Evolutionary conservation across 2,329 filamentous ascomycete genomes (phyloP).

Genomic region (Microcera coccophila): DNA sequence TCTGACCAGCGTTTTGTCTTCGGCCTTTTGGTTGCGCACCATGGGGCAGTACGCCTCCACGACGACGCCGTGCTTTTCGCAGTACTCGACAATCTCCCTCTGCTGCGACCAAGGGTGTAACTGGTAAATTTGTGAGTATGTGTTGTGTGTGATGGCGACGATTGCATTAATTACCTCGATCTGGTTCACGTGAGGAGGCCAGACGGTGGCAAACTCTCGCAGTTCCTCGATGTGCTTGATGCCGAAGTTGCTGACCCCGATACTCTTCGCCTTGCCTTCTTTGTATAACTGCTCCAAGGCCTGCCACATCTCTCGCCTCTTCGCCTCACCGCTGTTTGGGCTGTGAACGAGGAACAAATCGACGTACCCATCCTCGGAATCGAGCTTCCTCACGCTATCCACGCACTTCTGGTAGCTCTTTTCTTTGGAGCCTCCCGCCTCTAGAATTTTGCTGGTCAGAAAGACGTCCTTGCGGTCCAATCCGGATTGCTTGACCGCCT

Average conservation of each 20-base stretch:
- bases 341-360: conserved; percentile 70
- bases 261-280: conserved; percentile 58
- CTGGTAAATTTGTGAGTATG: too few species aligned
- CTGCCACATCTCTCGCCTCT: conserved; percentile 60
- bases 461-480: conserved; percentile 59
- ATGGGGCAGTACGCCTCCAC: conserved; percentile 40
- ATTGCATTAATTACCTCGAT: conserved; percentile 64
- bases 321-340: conserved; percentile 50
- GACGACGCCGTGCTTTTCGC: conserved; percentile 72
- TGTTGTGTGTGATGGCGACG: too few species aligned
- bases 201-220: conserved; percentile 59
- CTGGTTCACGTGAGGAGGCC: conserved; percentile 71
- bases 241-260: conserved; percentile 72
- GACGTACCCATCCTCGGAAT: conserved; percentile 56
- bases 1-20: conserved; percentile 53
- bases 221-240: conserved; percentile 66
- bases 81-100: conserved; percentile 42
- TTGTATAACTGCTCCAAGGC: conserved; percentile 59
- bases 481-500: conserved; percentile 55
- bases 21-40: conserved; percentile 30
- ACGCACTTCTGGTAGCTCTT: conserved; percentile 56
- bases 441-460: conserved; percentile 67
- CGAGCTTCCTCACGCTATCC: conserved; percentile 61
- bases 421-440: conserved; percentile 46
- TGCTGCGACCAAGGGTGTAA: conserved; percentile 69